Base-by-base conservation (phyloP, 208 protist genomes). In the Acanthamoeba royreba region DNA sequence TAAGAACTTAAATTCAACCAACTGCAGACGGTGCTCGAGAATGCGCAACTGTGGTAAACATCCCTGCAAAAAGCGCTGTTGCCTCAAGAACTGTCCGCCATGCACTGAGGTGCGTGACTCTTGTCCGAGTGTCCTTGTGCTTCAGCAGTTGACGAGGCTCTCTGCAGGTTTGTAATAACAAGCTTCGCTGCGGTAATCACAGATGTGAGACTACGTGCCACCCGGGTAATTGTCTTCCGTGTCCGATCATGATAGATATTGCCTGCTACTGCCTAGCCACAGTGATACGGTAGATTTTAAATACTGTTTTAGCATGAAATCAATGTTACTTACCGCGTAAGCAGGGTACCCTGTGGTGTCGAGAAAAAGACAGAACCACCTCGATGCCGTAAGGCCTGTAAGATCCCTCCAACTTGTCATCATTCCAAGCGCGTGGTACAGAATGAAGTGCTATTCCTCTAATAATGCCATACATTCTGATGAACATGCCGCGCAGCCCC, bases 11-110 rank as follows among this genome's bases (percentile, higher is more conserved):
- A 17, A 63, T 28, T n/a, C 25, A 25, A 19, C 49, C 49, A 4
- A 69, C 15, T 11, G 8, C 15, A 74, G 63, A 17, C 63, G 63
- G 4, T 86, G 77, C 46, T 55, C 40, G 77, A 2, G 46, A n/a
- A 58, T 86, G 77, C 77, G 77, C 2, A 86, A 86, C 46, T 86
- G 77, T 45, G 77, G 35, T n/a, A 86, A 86, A 35, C 77, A 86
- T 53, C 77, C 40, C 15, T 86, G 77, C 19, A 86, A 86, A 45
- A 47, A 55, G 8, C 40, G 77, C n/a, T 86, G 77, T 31, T 86
- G 77, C 43, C 46, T 86, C 1, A 31, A 38, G n/a, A 55, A 86
- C 46, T 86, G 77, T 31, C 77, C 77, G 5, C 77, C 77, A 2
- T 86, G 77, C 17, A 38, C 40, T 38, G 77, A 86, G 46, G 77